Base-by-base conservation (phyloP, 2,329 filamentous ascomycete genomes). In the Trichoderma sp. region DNA sequence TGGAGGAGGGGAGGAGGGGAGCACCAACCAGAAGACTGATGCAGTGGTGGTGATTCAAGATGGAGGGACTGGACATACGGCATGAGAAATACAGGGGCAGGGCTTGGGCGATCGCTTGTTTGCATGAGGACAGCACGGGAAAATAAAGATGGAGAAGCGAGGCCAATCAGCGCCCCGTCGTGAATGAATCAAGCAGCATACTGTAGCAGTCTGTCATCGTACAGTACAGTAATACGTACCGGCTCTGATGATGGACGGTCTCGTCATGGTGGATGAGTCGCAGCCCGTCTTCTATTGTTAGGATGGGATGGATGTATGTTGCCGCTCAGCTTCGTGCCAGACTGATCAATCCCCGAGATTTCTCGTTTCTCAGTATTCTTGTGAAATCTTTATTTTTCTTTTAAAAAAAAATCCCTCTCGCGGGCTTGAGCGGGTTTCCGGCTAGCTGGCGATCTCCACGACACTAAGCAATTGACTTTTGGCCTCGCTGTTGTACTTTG, bases 171-270 rank as follows among this genome's bases (percentile, higher is more conserved):
- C 18, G 43, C 43, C 16, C 16, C 16, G 18, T 46, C 10, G 14
- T 43, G 39, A 43, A 46, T 10, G 43, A n/a, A 46, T 10, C 37
- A 39, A 46, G 21, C 7, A 24, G n/a, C n/a, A n/a, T n/a, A n/a
- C n/a, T n/a, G n/a, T 13, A 24, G 8, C 37, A 18, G 34, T 34
- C 32, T 13, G 13, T 34, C 3, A 34, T n/a, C 26, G 26, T 26
- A 26, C 26, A 30, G 26, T 26, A 26, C 26, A 30, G 43, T 60
- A 34, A 80, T 21, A 87, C 86, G 75, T 85, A 88, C 86, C 86
- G 77, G 86, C 86, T 77, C 86, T 85, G 79, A 88, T 82, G 74
- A 88, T 87, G 74, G 83, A 82, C 75, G 86, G 86, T 80, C 86
- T 85, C 76, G 85, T 86, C 86, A 88, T 88, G 75, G 74, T 84